Conservation (phyloP, 139 green algal genomes). For the Chlorella vulgaris region DNA sequence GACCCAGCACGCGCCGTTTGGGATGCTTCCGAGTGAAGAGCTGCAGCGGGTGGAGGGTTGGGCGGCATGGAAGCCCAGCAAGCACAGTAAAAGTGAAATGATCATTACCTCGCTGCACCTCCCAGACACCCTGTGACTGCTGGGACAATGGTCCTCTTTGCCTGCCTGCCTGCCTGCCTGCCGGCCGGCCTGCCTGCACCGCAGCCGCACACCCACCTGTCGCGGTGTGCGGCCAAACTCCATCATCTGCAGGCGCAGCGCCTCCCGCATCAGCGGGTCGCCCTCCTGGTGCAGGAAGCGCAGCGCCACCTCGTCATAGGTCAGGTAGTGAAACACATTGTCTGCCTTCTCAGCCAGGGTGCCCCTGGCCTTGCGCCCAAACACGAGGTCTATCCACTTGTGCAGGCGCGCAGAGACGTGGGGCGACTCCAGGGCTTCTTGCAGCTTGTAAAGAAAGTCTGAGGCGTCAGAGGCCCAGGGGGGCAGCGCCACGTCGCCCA, state of each 20-base stretch:
- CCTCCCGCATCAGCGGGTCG: constrained; percentile 36
- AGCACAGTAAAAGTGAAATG: background rate
- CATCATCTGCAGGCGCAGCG: constrained; percentile 65
- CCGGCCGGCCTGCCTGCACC: constrained; percentile 36
- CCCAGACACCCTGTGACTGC: too few species aligned
- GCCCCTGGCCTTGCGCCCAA: constrained; percentile 58
- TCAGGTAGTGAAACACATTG: constrained; percentile 84
- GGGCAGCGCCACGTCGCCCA: constrained; percentile 75
- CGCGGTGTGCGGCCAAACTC: constrained; percentile 76
- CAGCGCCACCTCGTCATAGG: constrained; percentile 68
- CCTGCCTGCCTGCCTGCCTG: background rate
- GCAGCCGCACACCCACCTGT: constrained; percentile 50
- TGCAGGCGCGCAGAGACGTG: constrained; percentile 67
- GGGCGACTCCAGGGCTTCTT: constrained; percentile 65
- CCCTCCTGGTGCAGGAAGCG: constrained; percentile 38
- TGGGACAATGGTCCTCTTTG: too few species aligned
- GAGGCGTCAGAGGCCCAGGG: constrained; percentile 63
- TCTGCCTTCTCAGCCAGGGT: constrained; percentile 52
- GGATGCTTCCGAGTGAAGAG: constrained; percentile 44
- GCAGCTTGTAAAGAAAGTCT: constrained; percentile 57
- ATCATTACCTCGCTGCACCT: background rate
- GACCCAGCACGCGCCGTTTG: constrained; percentile 14
- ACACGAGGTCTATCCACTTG: constrained; percentile 81
- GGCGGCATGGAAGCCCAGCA: background rate
- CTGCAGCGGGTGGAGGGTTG: background rate